phyloP scores from a whole-genome alignment of 129 eudicot genomes.

The Lactuca sativa region DNA sequence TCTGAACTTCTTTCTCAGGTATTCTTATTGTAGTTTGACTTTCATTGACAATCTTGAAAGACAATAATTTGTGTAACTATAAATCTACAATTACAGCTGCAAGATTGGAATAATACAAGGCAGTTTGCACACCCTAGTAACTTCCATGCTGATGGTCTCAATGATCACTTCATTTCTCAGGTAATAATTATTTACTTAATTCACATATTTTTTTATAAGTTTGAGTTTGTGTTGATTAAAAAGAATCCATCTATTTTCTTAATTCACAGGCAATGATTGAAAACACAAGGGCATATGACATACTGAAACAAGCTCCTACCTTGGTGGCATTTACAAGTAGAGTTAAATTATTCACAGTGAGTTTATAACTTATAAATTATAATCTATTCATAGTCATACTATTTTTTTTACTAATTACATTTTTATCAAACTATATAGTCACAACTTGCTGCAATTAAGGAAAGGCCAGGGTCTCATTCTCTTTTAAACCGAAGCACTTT shows the following conservation, averaged over 20 bases:
- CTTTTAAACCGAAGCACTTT: constrained; percentile 62
- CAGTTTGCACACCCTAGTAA: constrained; percentile 81
- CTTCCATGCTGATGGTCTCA: constrained; percentile 96
- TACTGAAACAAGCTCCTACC: constrained; percentile 87
- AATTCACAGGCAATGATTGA: constrained; percentile 90
- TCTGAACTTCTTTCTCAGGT: no score
- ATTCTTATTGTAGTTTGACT: no score
- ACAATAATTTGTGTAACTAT: constrained; percentile 13
- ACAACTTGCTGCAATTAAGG: constrained; percentile 66
- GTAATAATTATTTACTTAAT: constrained; percentile 38
- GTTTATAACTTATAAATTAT: constrained; percentile 16
- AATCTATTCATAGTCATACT: no score
- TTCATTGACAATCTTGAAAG: no score
- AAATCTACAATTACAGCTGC: constrained; percentile 59
- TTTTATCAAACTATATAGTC: no score
- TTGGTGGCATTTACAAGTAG: constrained; percentile 97
- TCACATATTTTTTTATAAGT: neutral
- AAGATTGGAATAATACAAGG: constrained; percentile 98
- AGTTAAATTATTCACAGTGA: constrained; percentile 84
- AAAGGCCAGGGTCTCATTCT: constrained; percentile 53
- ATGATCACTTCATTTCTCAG: constrained; percentile 85
- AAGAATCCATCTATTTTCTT: neutral
- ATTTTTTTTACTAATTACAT: constrained; percentile 4
- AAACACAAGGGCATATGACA: constrained; percentile 78
- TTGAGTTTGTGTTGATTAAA: constrained; percentile 2